Evolutionary conservation across 2,329 filamentous ascomycete genomes (phyloP).

Genomic region (Pseudonectria buxi): DNA sequence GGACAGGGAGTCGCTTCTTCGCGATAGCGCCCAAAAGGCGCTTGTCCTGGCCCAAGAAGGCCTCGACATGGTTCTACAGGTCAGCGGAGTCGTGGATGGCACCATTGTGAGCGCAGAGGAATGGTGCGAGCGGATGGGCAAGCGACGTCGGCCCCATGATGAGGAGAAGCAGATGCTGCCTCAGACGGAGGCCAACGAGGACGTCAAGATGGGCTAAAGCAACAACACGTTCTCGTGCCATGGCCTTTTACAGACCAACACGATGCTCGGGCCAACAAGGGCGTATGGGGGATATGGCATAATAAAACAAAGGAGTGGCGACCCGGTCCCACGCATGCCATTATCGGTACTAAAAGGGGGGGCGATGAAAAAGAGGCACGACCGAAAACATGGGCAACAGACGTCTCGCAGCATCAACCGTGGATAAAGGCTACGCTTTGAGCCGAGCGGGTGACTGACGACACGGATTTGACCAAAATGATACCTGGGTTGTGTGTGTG

Average conservation of each 20-base stretch:
- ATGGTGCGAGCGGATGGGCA: conserved; percentile 76
- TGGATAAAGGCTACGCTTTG: no score
- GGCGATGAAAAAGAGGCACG: no score
- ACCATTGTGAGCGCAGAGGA: conserved; percentile 86
- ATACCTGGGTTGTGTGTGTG: no score
- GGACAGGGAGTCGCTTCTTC: conserved; percentile 31
- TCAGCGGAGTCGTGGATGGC: conserved; percentile 79
- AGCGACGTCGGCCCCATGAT: conserved; percentile 19
- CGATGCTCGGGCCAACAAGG: not conserved
- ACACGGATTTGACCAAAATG: no score
- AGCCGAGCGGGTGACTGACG: no score
- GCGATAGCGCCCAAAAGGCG: conserved; percentile 64
- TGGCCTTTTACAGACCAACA: no score
- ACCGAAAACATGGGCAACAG: no score
- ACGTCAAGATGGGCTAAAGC: conserved; percentile 23
- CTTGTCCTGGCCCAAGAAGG: conserved; percentile 84
- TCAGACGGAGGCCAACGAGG: conserved; percentile 19
- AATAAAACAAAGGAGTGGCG: not conserved
- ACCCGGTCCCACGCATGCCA: no score
- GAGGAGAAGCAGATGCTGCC: conserved; percentile 22
- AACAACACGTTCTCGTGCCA: not conserved
- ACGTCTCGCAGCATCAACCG: no score
- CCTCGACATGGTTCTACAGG: conserved; percentile 88
- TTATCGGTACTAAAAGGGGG: no score
- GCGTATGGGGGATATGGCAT: not conserved